Evolutionary conservation across 345 rosid species (phyloP).

Genomic region (Salix brachista): DNA sequence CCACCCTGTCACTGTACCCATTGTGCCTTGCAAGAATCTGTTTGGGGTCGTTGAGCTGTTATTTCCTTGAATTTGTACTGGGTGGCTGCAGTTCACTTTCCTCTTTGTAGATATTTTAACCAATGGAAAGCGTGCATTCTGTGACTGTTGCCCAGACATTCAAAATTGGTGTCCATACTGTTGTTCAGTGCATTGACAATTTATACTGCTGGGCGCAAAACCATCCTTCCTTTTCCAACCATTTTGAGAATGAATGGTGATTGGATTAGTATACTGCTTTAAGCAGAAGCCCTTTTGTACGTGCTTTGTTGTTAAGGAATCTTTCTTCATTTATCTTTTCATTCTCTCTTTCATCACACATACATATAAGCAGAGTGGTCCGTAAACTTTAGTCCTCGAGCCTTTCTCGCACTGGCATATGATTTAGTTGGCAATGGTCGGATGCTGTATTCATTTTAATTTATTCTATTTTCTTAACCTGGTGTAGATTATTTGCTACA

Average conservation of each 20-base stretch:
- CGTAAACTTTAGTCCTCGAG: constrained; percentile 26
- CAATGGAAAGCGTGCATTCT: constrained; percentile 40
- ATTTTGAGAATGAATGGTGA: constrained; percentile 12
- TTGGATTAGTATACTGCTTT: constrained; percentile 31
- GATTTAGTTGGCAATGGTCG: constrained; percentile 20
- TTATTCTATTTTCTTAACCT: not conserved
- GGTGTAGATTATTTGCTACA: not conserved
- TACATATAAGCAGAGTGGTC: constrained; percentile 31
- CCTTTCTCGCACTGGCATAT: constrained; percentile 22
- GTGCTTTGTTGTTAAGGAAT: constrained; percentile 40
- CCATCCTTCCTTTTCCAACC: constrained; percentile 11
- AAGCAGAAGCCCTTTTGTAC: constrained; percentile 33
- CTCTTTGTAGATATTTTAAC: constrained; percentile 56
- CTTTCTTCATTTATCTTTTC: constrained; percentile 10
- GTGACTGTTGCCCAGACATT: constrained; percentile 32
- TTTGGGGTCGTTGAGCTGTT: constrained; percentile 27
- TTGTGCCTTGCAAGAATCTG: constrained; percentile 25
- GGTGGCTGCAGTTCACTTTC: constrained; percentile 38
- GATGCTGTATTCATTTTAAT: not conserved
- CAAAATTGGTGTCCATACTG: constrained; percentile 31
- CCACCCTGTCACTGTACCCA: constrained; percentile 27
- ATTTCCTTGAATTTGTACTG: constrained; percentile 38
- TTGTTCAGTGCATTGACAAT: constrained; percentile 6
- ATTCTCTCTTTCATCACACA: constrained; percentile 7
- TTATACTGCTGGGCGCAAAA: not conserved